phyloP scores from a whole-genome alignment of 2,329 filamentous ascomycete species.

The Cryphonectria japonica region DNA sequence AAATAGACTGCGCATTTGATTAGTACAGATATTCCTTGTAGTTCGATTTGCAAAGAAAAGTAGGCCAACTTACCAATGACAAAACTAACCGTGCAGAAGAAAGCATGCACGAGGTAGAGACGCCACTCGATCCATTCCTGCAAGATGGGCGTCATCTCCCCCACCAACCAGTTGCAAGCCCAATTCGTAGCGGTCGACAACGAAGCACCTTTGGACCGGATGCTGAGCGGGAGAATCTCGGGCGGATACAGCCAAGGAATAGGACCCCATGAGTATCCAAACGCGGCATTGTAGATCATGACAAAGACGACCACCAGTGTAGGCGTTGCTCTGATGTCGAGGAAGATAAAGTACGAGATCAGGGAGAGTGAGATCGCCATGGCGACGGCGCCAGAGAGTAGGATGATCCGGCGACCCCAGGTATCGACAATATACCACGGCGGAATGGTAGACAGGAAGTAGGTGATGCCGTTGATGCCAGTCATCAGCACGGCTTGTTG shows the following conservation, averaged over 20 bases:
- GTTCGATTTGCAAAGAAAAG: not conserved
- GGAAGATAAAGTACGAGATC: slow-evolving; percentile 94
- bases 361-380: slow-evolving; percentile 87
- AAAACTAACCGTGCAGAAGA: slow-evolving; percentile 95
- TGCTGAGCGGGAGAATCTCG: slow-evolving; percentile 96
- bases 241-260: slow-evolving; percentile 98
- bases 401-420: slow-evolving; percentile 86
- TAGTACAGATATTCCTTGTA: slow-evolving; percentile 26
- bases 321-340: slow-evolving; percentile 78
- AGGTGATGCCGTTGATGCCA: slow-evolving; percentile 89
- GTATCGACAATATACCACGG: slow-evolving; percentile 97
- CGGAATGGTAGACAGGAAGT: slow-evolving; percentile 88
- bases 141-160: slow-evolving; percentile 90
- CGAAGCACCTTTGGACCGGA: slow-evolving; percentile 95
- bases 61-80: slow-evolving; percentile 76
- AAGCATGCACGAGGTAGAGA: slow-evolving; percentile 91
- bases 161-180: slow-evolving; percentile 98
- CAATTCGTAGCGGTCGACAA: slow-evolving; percentile 96
- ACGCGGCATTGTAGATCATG: slow-evolving; percentile 98
- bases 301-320: slow-evolving; percentile 90
- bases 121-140: slow-evolving; percentile 94
- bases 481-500: slow-evolving; percentile 95
- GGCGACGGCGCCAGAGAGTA: slow-evolving; percentile 84
- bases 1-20: slow-evolving; percentile 75
- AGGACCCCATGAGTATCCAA: slow-evolving; percentile 93